These are phyloP conservation scores for Aspergillus taichungensis DNA, from an alignment of 495 filamentous ascomycete species.

Conservation along the genomic window DNA sequence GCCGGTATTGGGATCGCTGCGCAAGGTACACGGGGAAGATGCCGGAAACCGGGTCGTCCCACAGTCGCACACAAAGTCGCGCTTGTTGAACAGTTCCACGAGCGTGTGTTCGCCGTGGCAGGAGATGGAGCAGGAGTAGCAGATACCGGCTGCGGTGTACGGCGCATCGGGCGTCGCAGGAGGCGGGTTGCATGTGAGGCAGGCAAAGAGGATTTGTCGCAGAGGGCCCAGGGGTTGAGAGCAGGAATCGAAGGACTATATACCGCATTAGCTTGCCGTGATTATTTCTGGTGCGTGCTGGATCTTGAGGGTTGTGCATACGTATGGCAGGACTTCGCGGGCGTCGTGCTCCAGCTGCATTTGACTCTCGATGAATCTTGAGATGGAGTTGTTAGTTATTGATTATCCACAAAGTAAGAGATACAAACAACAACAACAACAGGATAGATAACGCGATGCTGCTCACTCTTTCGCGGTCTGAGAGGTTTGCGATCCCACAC, in stretches of 20 bases:
- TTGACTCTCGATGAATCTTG: constrained; percentile 79
- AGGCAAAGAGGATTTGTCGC: constrained; percentile 80
- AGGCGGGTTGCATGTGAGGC: constrained; percentile 85
- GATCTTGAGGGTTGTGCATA: constrained; percentile 25
- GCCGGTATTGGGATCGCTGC: constrained; percentile 63
- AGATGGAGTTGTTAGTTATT: neutral
- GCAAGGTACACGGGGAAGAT: constrained; percentile 64
- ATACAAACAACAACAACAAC: neutral
- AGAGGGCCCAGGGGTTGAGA: constrained; percentile 79
- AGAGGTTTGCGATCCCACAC: constrained; percentile 59
- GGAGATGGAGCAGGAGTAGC: constrained; percentile 92
- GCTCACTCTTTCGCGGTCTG: constrained; percentile 82
- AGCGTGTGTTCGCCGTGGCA: constrained; percentile 94
- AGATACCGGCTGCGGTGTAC: constrained; percentile 76
- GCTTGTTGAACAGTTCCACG: constrained; percentile 92
- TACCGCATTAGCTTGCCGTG: constrained; percentile 6
- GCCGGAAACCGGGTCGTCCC: constrained; percentile 73
- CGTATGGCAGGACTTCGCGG: constrained; percentile 88
- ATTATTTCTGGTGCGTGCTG: constrained; percentile 1
- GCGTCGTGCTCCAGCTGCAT: constrained; percentile 89
- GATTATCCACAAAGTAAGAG: neutral
- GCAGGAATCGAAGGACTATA: constrained; percentile 81
- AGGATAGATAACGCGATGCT: neutral
- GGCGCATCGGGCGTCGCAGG: constrained; percentile 48
- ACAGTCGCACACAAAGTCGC: constrained; percentile 94